Conservation (phyloP, 805 yeast genomes). For the Debaryomyces maramus region DNA sequence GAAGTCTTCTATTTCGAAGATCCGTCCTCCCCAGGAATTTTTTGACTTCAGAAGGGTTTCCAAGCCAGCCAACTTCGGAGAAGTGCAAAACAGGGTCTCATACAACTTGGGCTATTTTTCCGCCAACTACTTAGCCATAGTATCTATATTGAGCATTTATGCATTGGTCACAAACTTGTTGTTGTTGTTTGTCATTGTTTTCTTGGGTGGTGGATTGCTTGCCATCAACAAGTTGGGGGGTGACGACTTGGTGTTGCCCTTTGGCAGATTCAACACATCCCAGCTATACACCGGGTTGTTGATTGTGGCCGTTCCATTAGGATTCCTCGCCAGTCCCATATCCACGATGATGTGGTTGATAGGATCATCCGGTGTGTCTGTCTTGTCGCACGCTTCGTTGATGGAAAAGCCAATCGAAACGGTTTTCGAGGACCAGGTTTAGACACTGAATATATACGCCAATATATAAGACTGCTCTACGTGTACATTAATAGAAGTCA, state of each 20-base stretch:
- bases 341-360: constrained; percentile 89
- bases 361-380: constrained; percentile 77
- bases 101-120: constrained; percentile 86
- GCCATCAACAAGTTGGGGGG: constrained; percentile 83
- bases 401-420: constrained; percentile 96
- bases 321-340: constrained; percentile 85
- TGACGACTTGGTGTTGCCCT: constrained; percentile 74
- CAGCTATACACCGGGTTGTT: constrained; percentile 83
- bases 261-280: constrained; percentile 69
- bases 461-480: no score
- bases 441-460: no score
- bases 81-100: constrained; percentile 82
- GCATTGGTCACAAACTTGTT: constrained; percentile 84
- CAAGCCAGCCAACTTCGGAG: constrained; percentile 87
- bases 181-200: constrained; percentile 74
- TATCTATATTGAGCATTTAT: constrained; percentile 72
- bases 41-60: constrained; percentile 87
- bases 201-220: constrained; percentile 71
- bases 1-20: constrained; percentile 63
- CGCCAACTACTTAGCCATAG: constrained; percentile 78
- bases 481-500: no score
- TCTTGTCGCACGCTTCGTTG: constrained; percentile 83
- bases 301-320: constrained; percentile 75
- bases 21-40: constrained; percentile 91
- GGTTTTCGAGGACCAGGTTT: constrained; percentile 81